These are phyloP conservation scores for Kuraishia hungarica DNA, from an alignment of 805 yeast species.

Conservation along the genomic window DNA sequence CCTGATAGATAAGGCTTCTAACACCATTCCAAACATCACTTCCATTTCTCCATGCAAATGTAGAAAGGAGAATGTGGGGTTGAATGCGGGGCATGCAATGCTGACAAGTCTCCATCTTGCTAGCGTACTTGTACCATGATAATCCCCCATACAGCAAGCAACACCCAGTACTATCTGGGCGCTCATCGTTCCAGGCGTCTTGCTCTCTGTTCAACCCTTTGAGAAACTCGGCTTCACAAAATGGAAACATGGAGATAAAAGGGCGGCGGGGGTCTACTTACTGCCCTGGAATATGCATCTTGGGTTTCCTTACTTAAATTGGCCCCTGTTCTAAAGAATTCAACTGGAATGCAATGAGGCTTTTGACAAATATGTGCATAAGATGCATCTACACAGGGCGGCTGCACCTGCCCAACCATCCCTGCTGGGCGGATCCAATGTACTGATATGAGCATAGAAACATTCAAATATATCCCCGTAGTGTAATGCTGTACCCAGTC, in stretches of 20 bases:
- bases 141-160: too few species aligned
- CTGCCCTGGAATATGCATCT: neutral
- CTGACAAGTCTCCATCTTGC: neutral
- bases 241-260: neutral
- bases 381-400: neutral
- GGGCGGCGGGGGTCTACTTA: neutral
- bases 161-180: too few species aligned
- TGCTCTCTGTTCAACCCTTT: too few species aligned
- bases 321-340: neutral
- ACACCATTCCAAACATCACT: neutral
- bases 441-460: too few species aligned
- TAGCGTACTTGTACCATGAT: neutral
- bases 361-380: neutral
- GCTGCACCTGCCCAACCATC: neutral
- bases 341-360: neutral
- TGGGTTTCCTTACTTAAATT: too few species aligned
- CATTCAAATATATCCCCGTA: too few species aligned
- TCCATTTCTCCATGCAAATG: neutral
- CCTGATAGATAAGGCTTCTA: neutral
- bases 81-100: neutral
- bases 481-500: too few species aligned
- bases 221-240: neutral
- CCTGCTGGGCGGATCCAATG: too few species aligned
- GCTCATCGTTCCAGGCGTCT: too few species aligned
- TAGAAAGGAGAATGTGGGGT: neutral